These are phyloP conservation scores for Thermochaetoides thermophila DNA, from an alignment of 495 filamentous ascomycete genomes.

Conservation along the genomic window DNA sequence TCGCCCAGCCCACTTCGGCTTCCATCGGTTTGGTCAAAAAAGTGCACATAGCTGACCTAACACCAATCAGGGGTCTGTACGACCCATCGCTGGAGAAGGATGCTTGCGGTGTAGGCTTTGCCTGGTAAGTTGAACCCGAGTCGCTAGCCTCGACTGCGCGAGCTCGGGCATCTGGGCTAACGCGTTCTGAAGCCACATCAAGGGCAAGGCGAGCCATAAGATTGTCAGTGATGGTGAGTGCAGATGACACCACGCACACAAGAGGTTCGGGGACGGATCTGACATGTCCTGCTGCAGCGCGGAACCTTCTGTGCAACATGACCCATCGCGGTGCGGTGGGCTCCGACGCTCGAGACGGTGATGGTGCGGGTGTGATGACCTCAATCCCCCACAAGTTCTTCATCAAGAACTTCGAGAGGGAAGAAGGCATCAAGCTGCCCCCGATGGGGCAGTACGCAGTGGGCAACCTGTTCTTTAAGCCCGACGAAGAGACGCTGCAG, in stretches of 20 bases:
- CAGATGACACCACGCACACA: no score
- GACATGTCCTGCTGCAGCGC: conserved; percentile 39
- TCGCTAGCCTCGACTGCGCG: no score
- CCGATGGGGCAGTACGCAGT: conserved; percentile 89
- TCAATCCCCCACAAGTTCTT: conserved; percentile 99
- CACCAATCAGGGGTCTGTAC: conserved; percentile 56
- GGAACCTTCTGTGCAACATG: conserved; percentile 97
- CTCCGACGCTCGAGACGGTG: conserved; percentile 92
- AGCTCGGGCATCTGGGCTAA: no score
- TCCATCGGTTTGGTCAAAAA: background rate
- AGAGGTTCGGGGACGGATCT: no score
- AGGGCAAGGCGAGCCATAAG: conserved; percentile 94
- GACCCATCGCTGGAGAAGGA: conserved; percentile 95
- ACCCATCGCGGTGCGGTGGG: conserved; percentile 97
- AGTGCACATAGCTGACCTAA: conserved; percentile 1
- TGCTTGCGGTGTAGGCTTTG: conserved; percentile 98
- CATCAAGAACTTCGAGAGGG: conserved; percentile 89
- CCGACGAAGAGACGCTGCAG: conserved; percentile 71
- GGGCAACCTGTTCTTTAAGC: conserved; percentile 98
- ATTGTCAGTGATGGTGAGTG: conserved; percentile 95
- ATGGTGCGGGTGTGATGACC: conserved; percentile 98
- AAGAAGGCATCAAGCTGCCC: conserved; percentile 74
- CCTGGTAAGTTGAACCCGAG: conserved; percentile 88
- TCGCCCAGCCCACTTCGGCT: no score
- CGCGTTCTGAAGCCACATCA: conserved; percentile 96